Evolutionary conservation across 140 eudicot genomes (phyloP).

Genomic region (Bidens hawaiensis): DNA sequence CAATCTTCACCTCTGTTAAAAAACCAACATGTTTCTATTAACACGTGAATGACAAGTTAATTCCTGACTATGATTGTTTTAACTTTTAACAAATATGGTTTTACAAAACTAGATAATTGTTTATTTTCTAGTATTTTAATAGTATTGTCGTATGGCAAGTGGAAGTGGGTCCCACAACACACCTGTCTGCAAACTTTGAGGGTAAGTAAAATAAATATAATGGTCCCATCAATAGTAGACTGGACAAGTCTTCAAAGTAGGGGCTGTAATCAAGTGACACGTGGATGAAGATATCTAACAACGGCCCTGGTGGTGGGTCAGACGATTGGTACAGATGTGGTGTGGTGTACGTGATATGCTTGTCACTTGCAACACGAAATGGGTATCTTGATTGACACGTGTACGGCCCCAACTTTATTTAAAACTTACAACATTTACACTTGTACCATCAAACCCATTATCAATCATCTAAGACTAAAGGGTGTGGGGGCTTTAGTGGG

Average conservation of each 20-base stretch:
- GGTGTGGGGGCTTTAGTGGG: too few relatives aligned
- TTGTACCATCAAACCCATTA: background rate
- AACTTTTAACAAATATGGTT: too few relatives aligned
- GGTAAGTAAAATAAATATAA: constrained; percentile 23
- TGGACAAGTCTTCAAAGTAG: constrained; percentile 23
- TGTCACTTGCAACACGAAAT: constrained; percentile 36
- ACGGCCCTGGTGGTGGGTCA: constrained; percentile 39
- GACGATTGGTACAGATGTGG: constrained; percentile 20
- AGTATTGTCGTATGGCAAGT: too few relatives aligned
- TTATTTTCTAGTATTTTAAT: too few relatives aligned
- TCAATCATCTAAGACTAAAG: too few relatives aligned
- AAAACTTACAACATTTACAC: background rate
- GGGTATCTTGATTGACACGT: constrained; percentile 25
- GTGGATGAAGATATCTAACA: constrained; percentile 19
- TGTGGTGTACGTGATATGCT: constrained; percentile 33
- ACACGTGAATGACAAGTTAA: too few relatives aligned
- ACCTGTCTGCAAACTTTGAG: constrained; percentile 22
- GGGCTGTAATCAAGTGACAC: constrained; percentile 29
- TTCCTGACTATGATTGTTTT: too few relatives aligned
- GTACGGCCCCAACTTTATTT: constrained; percentile 17
- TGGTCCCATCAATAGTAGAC: constrained; percentile 31
- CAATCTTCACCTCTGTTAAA: too few relatives aligned
- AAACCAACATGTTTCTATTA: too few relatives aligned
- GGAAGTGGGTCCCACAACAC: constrained; percentile 25
- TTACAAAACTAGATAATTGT: too few relatives aligned